Evolutionary conservation across 345 rosid genomes (phyloP), one percentile per base, ranked within the genome.

Genomic region (Hibiscus syriacus): DNA sequence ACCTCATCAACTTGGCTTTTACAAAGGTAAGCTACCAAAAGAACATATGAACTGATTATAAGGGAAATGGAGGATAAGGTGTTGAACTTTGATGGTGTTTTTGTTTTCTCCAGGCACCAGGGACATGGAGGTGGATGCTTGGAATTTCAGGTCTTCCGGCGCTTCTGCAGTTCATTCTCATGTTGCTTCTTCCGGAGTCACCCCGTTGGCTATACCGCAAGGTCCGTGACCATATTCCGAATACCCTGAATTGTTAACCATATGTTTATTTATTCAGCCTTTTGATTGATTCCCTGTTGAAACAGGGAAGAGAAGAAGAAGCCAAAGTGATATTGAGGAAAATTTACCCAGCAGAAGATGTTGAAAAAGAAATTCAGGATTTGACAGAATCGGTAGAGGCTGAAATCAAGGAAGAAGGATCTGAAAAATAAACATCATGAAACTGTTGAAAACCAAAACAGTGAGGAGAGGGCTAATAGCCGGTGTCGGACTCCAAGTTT

Each of bases 91-190:
- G 56, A 10, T 45, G 22, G n/a, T 25, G 20, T 65, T 25, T 25
- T 70, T 45, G 36, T 66, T 3, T 10, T 20, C 9, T 52, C 27
- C 65, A 90, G 97, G 96, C 76, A 55, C 80, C 52, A 0, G 90
- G 94, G 57, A 85, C 97, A 0, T 92, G 98, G 98, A 81, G 97
- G 36, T 92, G 98, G 98, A 92, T 92, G 98, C 97, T 90, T 9
- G 97, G 98, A 20, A 74, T 92, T 55, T 97, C 97, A 1, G 92
- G 87, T 7, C 0, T 90, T 70, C 97, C 97, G 19, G 97, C 98
- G 64, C 70, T 92, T 32, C 17, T 90, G 56, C 98, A 92, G 81
- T 88, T 92, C 75, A 1, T 77, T 25, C 66, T 92, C 29, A 88
- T 92, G 98, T 50, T 85, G 46, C 36, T 78, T 13, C 97, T 92